phyloP scores from a whole-genome alignment of 1,284 basidiomycete genomes.

The Ganoderma leucocontextum region DNA sequence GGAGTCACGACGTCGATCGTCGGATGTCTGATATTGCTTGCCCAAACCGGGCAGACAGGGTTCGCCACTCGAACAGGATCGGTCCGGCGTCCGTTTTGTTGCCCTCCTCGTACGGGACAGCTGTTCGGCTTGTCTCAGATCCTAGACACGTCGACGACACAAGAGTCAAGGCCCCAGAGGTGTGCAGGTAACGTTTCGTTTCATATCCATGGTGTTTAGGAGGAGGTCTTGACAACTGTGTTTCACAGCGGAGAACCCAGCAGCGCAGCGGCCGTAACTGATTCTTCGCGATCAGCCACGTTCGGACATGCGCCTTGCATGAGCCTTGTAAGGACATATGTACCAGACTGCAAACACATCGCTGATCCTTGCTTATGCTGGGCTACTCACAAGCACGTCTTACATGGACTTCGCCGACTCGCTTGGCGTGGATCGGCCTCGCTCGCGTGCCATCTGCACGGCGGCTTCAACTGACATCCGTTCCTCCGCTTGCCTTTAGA shows the following conservation, averaged over 20 bases:
- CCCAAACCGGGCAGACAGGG: background rate
- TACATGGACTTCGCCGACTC: background rate
- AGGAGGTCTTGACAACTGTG: background rate
- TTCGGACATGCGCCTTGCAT: background rate
- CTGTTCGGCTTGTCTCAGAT: background rate
- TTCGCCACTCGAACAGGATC: background rate
- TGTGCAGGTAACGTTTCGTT: background rate
- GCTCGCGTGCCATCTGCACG: background rate
- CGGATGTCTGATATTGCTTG: background rate
- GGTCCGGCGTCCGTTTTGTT: background rate
- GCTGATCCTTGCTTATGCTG: background rate
- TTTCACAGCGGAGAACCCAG: background rate
- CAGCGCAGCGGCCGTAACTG: background rate
- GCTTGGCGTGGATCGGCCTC: background rate
- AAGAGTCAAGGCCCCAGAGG: background rate
- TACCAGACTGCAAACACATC: background rate
- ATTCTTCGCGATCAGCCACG: background rate
- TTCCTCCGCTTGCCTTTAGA: conserved; percentile 7
- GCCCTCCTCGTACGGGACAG: background rate
- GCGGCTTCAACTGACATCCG: background rate
- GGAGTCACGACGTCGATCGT: background rate
- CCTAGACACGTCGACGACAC: background rate
- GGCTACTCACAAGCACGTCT: background rate
- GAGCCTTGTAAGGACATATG: background rate
- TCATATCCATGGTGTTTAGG: background rate